Evolutionary conservation across 371 early-diverging fungal species (phyloP), one percentile per base, ranked within the genome.

Genomic region (Lichtheimia ornata): DNA sequence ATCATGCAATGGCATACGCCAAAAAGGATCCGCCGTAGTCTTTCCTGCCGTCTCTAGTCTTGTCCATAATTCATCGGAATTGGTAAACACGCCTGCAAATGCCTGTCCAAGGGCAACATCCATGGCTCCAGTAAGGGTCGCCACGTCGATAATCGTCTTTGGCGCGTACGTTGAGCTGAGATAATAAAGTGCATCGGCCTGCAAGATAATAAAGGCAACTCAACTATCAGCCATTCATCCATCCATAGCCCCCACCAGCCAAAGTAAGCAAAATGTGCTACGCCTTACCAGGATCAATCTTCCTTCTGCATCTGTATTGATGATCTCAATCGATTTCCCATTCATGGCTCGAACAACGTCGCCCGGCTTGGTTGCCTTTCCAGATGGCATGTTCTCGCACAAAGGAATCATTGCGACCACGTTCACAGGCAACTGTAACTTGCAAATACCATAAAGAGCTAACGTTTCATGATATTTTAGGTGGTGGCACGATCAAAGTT

Each of bases 1-100:
- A 42, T 85, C 83, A 69, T 92, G 84, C 50, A 98, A 75, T 4
- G 99, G 99, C 96, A 99, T 97, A 47, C 97, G 82, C 99, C 99
- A 99, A 62, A 95, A 88, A 3, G 78, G 84, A 71, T 99, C 99
- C 18, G 89, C 83, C 0, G 89, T 73, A 4, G 67, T 59, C 22
- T 83, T 64, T 1, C 92, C 89, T 4, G 95, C 92, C 2, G 58
- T 50, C 11, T 85, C 67, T 14, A 99, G 76, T 25, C 79, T 67
- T n/a, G 80, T 53, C 89, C 93, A 94, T 17, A 98, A 77, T 5
- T 70, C 68, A 54, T 92, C 85, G 56, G 86, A 84, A 59, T 88
- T 91, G 25, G 94, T 89, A 64, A 97, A 98, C 11, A 96, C 92
- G 28, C 97, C 99, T 4, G 91, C 86, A 81, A 86, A 96, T 13